Evolutionary conservation across 148 eudicot species (phyloP).

Genomic region (Persicaria tinctoria): DNA sequence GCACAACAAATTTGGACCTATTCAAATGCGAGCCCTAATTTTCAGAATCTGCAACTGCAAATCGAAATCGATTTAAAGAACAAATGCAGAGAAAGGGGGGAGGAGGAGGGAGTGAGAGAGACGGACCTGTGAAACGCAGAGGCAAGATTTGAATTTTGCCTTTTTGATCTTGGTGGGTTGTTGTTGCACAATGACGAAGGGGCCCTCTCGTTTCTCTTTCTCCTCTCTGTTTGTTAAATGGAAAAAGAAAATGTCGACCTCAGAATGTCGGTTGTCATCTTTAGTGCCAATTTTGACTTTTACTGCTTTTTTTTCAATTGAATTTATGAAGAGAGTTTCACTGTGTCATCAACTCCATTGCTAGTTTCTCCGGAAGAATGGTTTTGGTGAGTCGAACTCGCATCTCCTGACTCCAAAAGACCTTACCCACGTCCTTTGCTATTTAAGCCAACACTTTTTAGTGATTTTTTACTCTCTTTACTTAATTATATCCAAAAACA

Average conservation of each 20-base stretch:
- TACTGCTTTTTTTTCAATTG: no score
- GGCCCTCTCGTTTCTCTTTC: not conserved
- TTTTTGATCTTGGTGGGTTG: not conserved
- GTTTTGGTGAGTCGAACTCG: no score
- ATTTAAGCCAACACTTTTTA: no score
- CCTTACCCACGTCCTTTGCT: no score
- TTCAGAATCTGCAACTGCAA: not conserved
- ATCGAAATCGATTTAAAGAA: not conserved
- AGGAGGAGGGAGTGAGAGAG: not conserved
- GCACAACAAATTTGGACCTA: not conserved
- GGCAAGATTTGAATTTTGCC: slow-evolving; percentile 1
- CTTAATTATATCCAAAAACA: no score
- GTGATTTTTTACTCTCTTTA: no score
- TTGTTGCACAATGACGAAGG: not conserved
- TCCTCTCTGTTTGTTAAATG: not conserved
- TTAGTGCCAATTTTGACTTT: no score
- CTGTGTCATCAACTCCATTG: no score
- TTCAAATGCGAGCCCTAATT: not conserved
- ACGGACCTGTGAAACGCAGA: not conserved
- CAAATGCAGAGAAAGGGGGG: not conserved
- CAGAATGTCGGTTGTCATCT: no score
- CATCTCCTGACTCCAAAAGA: no score
- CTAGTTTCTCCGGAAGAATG: no score
- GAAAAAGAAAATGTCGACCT: not conserved
- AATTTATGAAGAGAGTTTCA: no score